Conservation (phyloP, 2,329 filamentous ascomycete species). For the Cytospora chrysosperma region DNA sequence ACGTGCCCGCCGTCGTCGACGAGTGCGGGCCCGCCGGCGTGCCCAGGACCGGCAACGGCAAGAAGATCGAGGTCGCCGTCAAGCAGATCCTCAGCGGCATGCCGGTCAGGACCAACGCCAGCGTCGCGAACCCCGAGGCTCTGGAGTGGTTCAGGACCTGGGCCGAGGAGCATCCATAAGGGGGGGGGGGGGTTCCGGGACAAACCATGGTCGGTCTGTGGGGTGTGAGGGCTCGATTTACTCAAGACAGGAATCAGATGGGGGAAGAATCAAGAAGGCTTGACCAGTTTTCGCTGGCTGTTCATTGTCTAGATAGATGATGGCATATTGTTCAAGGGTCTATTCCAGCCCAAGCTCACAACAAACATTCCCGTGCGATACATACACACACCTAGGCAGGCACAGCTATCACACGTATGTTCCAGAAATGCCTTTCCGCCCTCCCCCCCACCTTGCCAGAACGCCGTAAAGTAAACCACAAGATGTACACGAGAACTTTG, state of each 20-base stretch:
- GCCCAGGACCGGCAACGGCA: slow-evolving; percentile 89
- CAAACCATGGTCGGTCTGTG: background rate
- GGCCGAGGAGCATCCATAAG: slow-evolving; percentile 53
- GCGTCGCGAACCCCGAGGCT: slow-evolving; percentile 87
- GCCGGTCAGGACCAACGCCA: slow-evolving; percentile 84
- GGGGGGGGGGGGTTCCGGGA: background rate
- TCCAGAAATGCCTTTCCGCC: background rate
- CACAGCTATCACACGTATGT: background rate
- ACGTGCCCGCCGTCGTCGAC: slow-evolving; percentile 82
- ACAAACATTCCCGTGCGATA: slow-evolving; percentile 3
- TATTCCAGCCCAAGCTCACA: slow-evolving; percentile 8
- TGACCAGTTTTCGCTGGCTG: background rate
- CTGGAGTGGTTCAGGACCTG: slow-evolving; percentile 85
- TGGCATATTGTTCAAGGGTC: slow-evolving; percentile 7
- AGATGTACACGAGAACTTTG: slow-evolving; percentile 1
- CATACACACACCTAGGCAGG: background rate
- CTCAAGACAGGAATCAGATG: slow-evolving; percentile 13
- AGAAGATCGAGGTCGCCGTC: slow-evolving; percentile 95
- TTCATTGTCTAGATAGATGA: slow-evolving; percentile 16
- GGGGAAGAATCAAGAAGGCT: background rate
- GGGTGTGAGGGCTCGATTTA: background rate
- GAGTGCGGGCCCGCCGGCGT: slow-evolving; percentile 73
- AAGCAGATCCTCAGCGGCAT: slow-evolving; percentile 93
- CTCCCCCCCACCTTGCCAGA: background rate
- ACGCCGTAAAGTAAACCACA: slow-evolving; percentile 17